Conservation (phyloP, 2,329 filamentous ascomycete species). For the Blumeria graminis region DNA sequence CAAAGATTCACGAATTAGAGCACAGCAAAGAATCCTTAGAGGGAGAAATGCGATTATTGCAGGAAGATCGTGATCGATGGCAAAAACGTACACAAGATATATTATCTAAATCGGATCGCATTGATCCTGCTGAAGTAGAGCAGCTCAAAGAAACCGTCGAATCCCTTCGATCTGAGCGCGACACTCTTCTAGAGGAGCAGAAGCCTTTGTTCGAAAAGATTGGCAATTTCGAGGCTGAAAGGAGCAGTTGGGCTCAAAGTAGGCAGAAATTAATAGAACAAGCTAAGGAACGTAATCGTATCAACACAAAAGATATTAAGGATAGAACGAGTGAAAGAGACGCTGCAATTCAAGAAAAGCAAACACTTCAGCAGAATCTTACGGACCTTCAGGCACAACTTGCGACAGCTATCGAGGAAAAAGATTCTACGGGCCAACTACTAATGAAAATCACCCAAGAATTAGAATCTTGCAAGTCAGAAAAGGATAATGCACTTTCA, state of each 20-base stretch:
- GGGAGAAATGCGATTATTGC: constrained; percentile 68
- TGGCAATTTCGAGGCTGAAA: constrained; percentile 27
- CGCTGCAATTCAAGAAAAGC: constrained; percentile 19
- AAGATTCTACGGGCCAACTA: constrained; percentile 15
- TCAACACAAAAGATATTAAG: constrained; percentile 28
- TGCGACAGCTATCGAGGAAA: constrained; percentile 19
- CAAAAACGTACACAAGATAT: constrained; percentile 92
- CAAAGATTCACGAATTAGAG: constrained; percentile 58
- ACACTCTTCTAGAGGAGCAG: constrained; percentile 18
- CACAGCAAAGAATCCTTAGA: constrained; percentile 41
- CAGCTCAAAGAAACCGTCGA: constrained; percentile 59
- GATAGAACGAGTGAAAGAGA: constrained; percentile 23
- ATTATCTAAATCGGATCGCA: constrained; percentile 82
- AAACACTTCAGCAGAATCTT: constrained; percentile 15
- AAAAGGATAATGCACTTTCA: constrained; percentile 21
- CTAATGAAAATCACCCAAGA: constrained; percentile 17
- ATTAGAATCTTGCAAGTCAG: constrained; percentile 19
- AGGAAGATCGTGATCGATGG: constrained; percentile 83
- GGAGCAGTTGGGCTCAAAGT: constrained; percentile 26
- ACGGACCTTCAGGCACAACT: constrained; percentile 23
- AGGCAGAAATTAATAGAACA: constrained; percentile 33
- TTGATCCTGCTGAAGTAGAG: constrained; percentile 82
- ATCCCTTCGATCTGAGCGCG: constrained; percentile 38
- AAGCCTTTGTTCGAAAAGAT: constrained; percentile 28
- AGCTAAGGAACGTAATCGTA: constrained; percentile 34